These are phyloP conservation scores for Apophysomyces elegans DNA, from an alignment of 371 early-diverging fungal species.

Conservation along the genomic window DNA sequence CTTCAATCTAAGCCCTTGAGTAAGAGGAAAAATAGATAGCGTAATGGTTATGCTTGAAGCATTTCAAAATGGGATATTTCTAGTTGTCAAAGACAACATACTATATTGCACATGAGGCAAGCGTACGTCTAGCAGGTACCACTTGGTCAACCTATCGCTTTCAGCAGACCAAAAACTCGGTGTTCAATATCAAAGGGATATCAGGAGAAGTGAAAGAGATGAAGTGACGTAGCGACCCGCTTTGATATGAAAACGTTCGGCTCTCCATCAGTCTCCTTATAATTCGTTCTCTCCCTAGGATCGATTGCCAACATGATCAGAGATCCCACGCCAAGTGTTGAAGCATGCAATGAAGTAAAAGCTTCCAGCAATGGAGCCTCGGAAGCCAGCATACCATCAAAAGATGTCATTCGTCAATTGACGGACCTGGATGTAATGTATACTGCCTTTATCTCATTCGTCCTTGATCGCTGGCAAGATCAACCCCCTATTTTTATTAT, in stretches of 20 bases:
- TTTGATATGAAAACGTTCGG: neutral
- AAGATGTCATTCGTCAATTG: conserved; percentile 21
- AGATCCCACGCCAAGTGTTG: neutral
- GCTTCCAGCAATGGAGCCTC: neutral
- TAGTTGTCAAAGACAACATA: too few species aligned
- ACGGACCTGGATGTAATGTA: conserved; percentile 27
- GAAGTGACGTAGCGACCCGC: too few species aligned
- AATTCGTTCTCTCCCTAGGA: conserved; percentile 1
- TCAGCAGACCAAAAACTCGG: too few species aligned
- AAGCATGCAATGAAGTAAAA: neutral
- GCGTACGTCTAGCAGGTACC: too few species aligned
- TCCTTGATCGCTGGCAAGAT: conserved; percentile 5
- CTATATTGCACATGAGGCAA: too few species aligned
- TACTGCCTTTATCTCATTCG: neutral
- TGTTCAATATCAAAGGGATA: too few species aligned
- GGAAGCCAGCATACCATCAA: conserved; percentile 1
- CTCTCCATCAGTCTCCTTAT: neutral
- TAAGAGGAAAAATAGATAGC: too few species aligned
- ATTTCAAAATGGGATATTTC: too few species aligned
- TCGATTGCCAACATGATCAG: neutral
- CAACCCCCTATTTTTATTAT: conserved; percentile 1
- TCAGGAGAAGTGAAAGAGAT: too few species aligned
- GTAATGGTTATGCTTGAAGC: too few species aligned
- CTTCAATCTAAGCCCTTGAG: too few species aligned
- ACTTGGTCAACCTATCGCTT: too few species aligned